A percentile compares a stretch with the other conserved stretches of the same genome.
Evolutionary conservation across 106 monocot genomes (phyloP).

Genomic region (Posidonia australis): DNA sequence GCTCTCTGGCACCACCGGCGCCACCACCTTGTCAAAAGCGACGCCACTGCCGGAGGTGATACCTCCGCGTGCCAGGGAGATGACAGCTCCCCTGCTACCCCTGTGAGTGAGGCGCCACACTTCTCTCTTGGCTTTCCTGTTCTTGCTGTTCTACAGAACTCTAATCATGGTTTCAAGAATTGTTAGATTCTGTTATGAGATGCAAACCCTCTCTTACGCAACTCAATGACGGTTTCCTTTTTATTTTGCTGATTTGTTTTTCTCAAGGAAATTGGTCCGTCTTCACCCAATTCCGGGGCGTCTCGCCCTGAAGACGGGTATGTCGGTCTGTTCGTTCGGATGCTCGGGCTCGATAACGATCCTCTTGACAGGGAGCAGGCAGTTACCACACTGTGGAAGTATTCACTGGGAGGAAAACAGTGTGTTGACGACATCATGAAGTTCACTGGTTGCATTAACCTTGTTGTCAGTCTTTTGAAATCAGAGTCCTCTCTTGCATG

Average conservation of each 20-base stretch:
- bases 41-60: too few species aligned
- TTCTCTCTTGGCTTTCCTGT: too few species aligned
- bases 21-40: background rate
- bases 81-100: too few species aligned
- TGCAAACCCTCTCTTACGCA: background rate
- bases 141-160: too few species aligned
- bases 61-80: too few species aligned
- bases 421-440: constrained; percentile 62
- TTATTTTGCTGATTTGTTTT: background rate
- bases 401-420: constrained; percentile 63
- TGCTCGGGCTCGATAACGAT: constrained; percentile 80
- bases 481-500: constrained; percentile 44
- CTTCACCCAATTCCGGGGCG: background rate
- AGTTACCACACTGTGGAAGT: constrained; percentile 60
- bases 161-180: too few species aligned
- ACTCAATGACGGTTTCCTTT: too few species aligned
- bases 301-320: constrained; percentile 36
- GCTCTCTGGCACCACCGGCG: background rate
- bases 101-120: too few species aligned
- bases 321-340: constrained; percentile 64
- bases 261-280: constrained; percentile 25
- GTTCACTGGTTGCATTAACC: constrained; percentile 60
- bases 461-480: constrained; percentile 60
- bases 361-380: constrained; percentile 81
- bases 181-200: background rate